Conservation (phyloP, 345 rosid genomes). For the Odontarrhena argentea region DNA sequence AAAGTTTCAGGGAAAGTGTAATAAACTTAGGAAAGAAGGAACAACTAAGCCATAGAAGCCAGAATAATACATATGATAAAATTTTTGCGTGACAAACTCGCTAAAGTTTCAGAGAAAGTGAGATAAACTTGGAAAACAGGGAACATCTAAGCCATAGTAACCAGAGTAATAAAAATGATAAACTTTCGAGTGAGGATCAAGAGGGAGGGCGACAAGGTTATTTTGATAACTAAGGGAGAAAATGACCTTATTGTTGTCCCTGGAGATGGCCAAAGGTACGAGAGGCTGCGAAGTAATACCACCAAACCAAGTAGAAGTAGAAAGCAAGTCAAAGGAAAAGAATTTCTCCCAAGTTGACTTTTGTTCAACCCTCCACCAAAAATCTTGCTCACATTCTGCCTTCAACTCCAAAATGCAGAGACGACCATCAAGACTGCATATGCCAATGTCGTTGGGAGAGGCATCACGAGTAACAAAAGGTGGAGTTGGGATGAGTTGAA, state of each 20-base stretch:
- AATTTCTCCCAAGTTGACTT: constrained; percentile 6
- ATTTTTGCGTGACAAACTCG: too few relatives aligned
- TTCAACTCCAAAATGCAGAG: constrained; percentile 20
- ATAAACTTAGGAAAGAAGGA: constrained; percentile 27
- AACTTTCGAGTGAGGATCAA: constrained; percentile 3
- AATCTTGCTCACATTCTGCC: constrained; percentile 1
- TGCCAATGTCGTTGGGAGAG: neutral
- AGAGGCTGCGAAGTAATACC: neutral
- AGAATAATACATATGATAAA: neutral
- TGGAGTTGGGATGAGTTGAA: neutral
- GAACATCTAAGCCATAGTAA: constrained; percentile 3
- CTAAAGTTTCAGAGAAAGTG: neutral
- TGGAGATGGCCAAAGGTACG: neutral
- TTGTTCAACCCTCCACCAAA: constrained; percentile 16
- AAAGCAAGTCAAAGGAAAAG: constrained; percentile 8
- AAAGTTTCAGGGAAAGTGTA: neutral
- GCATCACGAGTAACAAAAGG: neutral
- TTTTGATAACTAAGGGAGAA: neutral
- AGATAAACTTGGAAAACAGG: constrained; percentile 20
- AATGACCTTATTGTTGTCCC: constrained; percentile 12
- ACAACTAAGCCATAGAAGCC: neutral
- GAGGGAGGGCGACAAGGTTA: constrained; percentile 16
- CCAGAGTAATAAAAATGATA: constrained; percentile 20
- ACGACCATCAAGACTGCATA: constrained; percentile 23
- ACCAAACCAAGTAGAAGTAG: constrained; percentile 3